Evolutionary conservation across 208 protist genomes (phyloP).

Genomic region (Angomonas ambiguus): DNA sequence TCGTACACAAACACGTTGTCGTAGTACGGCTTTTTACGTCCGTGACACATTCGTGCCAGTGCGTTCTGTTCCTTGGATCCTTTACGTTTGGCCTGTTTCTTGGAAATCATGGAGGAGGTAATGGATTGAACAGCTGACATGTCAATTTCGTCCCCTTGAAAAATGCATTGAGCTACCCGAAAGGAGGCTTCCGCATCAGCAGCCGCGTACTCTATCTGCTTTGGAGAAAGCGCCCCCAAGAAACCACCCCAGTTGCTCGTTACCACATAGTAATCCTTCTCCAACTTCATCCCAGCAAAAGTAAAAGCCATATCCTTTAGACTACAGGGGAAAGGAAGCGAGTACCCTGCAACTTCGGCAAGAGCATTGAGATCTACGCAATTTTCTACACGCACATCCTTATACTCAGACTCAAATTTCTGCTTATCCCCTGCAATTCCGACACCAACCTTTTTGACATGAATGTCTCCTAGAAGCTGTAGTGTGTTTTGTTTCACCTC

Average conservation of each 20-base stretch:
- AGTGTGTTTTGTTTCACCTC: conserved; percentile 20
- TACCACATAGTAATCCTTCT: conserved; percentile 44
- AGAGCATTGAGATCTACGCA: conserved; percentile 45
- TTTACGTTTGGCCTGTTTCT: not conserved
- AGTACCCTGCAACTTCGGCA: conserved; percentile 5
- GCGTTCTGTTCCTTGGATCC: not conserved
- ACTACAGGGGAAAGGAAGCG: conserved; percentile 14
- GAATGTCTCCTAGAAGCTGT: conserved; percentile 19
- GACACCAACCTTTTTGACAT: conserved; percentile 39
- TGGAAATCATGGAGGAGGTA: not conserved
- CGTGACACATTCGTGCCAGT: not conserved
- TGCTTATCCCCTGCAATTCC: conserved; percentile 50
- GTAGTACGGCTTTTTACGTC: conserved; percentile 47
- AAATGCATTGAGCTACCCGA: conserved; percentile 33
- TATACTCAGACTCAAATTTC: conserved; percentile 51
- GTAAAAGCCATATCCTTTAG: conserved; percentile 39
- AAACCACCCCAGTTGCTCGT: conserved; percentile 51
- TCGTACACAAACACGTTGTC: conserved; percentile 62
- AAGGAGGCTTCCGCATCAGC: conserved; percentile 55
- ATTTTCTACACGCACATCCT: conserved; percentile 10
- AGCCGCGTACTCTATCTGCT: conserved; percentile 53
- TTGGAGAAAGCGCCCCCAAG: conserved; percentile 40
- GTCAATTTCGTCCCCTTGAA: conserved; percentile 12
- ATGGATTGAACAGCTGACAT: not conserved
- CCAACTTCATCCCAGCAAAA: conserved; percentile 26